phyloP scores from a whole-genome alignment of 2,329 filamentous ascomycete species.

The Alternaria atra region DNA sequence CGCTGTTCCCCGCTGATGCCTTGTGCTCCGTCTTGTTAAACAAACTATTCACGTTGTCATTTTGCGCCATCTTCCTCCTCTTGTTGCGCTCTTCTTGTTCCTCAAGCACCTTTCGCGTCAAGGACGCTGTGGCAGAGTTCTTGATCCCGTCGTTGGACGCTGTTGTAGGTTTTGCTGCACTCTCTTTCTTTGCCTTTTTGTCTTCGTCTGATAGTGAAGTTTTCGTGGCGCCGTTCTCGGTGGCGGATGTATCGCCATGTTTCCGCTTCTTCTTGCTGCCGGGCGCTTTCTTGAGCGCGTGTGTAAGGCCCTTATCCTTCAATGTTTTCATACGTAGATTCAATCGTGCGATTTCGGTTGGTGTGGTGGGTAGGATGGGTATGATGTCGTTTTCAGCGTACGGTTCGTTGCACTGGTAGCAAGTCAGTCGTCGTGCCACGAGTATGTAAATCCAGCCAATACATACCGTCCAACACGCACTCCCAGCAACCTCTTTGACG shows the following conservation, averaged over 20 bases:
- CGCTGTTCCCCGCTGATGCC: conserved; percentile 51
- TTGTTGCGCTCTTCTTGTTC: conserved; percentile 88
- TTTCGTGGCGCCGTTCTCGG: conserved; percentile 20
- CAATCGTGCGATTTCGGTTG: conserved; percentile 75
- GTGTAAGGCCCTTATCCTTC: conserved; percentile 75
- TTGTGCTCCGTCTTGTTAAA: conserved; percentile 54
- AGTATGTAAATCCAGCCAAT: background rate
- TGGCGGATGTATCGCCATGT: conserved; percentile 47
- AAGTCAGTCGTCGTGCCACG: conserved; percentile 18
- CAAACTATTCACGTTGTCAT: conserved; percentile 59
- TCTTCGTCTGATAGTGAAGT: conserved; percentile 32
- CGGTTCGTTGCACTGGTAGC: conserved; percentile 72
- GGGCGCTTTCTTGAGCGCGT: conserved; percentile 83
- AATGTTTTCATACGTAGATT: conserved; percentile 73
- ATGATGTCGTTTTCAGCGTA: conserved; percentile 82
- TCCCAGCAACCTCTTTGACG: conserved; percentile 78
- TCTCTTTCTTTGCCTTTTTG: conserved; percentile 29
- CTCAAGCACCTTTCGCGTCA: conserved; percentile 85
- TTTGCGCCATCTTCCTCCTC: conserved; percentile 72
- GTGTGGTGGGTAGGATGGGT: conserved; percentile 77
- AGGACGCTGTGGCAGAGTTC: conserved; percentile 82
- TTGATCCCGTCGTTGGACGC: conserved; percentile 72
- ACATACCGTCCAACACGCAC: conserved; percentile 66
- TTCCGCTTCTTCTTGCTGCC: conserved; percentile 79
- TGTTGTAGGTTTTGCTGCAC: conserved; percentile 15